Percentiles rank a stretch among this genome's conserved stretches.
phyloP scores from a whole-genome alignment of 768 basidiomycete genomes.

The Clavulina sp. region DNA sequence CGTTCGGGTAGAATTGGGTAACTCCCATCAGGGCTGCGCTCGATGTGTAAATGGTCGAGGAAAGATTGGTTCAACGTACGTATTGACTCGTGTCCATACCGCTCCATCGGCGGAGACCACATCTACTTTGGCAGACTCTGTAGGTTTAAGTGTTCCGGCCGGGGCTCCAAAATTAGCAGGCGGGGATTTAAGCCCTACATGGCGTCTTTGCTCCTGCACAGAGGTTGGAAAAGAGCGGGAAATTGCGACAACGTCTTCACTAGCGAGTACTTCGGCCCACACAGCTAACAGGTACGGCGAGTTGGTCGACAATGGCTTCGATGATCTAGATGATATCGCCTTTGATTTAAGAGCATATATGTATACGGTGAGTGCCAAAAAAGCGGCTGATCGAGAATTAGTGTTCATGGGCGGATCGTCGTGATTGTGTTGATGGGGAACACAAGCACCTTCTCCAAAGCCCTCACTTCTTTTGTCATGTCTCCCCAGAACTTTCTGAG shows the following conservation, averaged over 20 bases:
- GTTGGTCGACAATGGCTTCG: conserved; percentile 31
- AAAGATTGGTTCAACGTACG: conserved; percentile 43
- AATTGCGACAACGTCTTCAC: conserved; percentile 38
- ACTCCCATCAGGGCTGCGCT: neutral
- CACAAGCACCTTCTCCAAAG: neutral
- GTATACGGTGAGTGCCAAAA: neutral
- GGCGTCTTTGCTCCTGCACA: neutral
- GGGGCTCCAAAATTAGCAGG: conserved; percentile 9
- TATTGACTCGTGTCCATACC: conserved; percentile 73
- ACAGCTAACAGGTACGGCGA: conserved; percentile 66
- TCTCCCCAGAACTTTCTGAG: neutral
- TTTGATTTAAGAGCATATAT: neutral
- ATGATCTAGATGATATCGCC: neutral
- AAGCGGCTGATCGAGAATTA: neutral
- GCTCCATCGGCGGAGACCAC: conserved; percentile 58
- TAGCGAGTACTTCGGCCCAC: conserved; percentile 58
- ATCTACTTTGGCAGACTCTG: conserved; percentile 46
- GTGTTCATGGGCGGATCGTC: neutral
- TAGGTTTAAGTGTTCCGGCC: conserved; percentile 18
- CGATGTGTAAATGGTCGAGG: too few species aligned
- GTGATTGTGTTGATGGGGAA: neutral
- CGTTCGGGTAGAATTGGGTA: conserved; percentile 5
- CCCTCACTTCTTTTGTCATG: neutral
- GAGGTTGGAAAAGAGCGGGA: conserved; percentile 10
- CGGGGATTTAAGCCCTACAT: conserved; percentile 3